Percentiles rank a stretch among this genome's conserved stretches.
These are phyloP conservation scores for Plantago ovata DNA, from an alignment of 257 asterid species.

Conservation along the genomic window DNA sequence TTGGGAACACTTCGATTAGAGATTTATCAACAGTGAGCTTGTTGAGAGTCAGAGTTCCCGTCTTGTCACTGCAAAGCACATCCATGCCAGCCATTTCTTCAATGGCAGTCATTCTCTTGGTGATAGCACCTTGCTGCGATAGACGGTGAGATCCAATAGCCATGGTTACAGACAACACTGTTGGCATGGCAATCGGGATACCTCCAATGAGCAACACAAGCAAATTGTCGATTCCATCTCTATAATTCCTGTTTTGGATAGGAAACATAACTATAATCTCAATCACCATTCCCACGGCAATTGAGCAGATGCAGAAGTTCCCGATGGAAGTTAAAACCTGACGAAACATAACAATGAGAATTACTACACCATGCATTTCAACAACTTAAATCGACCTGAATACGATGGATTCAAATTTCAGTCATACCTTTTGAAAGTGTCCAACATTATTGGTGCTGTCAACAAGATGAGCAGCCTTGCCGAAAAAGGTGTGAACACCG, in stretches of 20 bases:
- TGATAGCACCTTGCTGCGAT: conserved; percentile 91
- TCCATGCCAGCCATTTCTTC: conserved; percentile 99
- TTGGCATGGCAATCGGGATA: conserved; percentile 95
- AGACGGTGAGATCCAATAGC: conserved; percentile 94
- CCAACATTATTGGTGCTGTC: conserved; percentile 93
- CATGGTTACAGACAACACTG: conserved; percentile 90
- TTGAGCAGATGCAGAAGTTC: conserved; percentile 89
- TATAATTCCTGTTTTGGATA: conserved; percentile 55
- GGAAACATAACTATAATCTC: conserved; percentile 86
- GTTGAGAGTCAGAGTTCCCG: conserved; percentile 90
- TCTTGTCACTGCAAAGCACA: conserved; percentile 91
- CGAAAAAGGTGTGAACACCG: conserved; percentile 94
- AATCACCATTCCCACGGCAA: conserved; percentile 68
- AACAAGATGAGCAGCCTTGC: conserved; percentile 95
- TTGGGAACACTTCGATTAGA: conserved; percentile 57
- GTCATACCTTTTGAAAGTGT: conserved; percentile 75
- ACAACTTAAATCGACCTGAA: not conserved
- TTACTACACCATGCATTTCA: not conserved
- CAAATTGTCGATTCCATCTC: conserved; percentile 86
- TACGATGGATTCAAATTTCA: not conserved
- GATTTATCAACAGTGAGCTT: conserved; percentile 76
- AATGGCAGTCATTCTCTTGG: conserved; percentile 98
- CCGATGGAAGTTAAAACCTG: conserved; percentile 85
- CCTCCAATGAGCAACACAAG: conserved; percentile 88
- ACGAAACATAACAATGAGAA: conserved; percentile 8